phyloP scores from a whole-genome alignment of 768 basidiomycete genomes.

The Chiua virens region DNA sequence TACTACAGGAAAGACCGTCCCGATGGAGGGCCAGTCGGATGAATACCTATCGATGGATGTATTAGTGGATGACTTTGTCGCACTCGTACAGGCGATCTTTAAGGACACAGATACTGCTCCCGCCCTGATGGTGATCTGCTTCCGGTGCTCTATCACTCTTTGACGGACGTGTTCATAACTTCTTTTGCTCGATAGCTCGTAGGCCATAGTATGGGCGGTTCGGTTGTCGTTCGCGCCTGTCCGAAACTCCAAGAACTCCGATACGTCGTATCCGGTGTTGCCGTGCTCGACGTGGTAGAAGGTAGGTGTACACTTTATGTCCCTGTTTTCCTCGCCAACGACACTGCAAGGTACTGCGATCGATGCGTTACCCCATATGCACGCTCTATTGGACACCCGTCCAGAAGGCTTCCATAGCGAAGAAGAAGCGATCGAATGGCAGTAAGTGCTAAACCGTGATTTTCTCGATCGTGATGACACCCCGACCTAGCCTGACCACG shows the following conservation, averaged over 20 bases:
- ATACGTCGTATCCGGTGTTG: conserved; percentile 74
- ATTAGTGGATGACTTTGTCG: conserved; percentile 73
- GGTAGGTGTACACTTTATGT: conserved; percentile 43
- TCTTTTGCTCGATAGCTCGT: conserved; percentile 54
- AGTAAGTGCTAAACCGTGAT: conserved; percentile 57
- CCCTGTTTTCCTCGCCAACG: not conserved
- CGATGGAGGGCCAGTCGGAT: conserved; percentile 20
- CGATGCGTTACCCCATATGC: conserved; percentile 93
- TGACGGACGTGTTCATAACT: not conserved
- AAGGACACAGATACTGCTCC: conserved; percentile 64
- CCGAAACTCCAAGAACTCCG: conserved; percentile 63
- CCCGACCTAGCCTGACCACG: conserved; percentile 59
- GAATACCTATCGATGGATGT: conserved; percentile 62
- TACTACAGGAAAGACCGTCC: conserved; percentile 25
- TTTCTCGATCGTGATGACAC: not conserved
- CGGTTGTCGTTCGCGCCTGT: conserved; percentile 75
- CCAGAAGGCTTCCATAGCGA: conserved; percentile 83
- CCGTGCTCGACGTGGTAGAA: conserved; percentile 88
- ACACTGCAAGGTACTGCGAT: conserved; percentile 73
- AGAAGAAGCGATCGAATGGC: conserved; percentile 93
- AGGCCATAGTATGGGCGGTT: conserved; percentile 97
- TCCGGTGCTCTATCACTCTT: not conserved
- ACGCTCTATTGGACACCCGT: conserved; percentile 77
- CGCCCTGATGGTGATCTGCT: conserved; percentile 58
- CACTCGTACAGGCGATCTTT: conserved; percentile 67